A percentile compares a stretch with the other conserved stretches of the same genome.
Evolutionary conservation across 1,139 yeast species (phyloP).

Genomic region (Yamadazyma oceani): DNA sequence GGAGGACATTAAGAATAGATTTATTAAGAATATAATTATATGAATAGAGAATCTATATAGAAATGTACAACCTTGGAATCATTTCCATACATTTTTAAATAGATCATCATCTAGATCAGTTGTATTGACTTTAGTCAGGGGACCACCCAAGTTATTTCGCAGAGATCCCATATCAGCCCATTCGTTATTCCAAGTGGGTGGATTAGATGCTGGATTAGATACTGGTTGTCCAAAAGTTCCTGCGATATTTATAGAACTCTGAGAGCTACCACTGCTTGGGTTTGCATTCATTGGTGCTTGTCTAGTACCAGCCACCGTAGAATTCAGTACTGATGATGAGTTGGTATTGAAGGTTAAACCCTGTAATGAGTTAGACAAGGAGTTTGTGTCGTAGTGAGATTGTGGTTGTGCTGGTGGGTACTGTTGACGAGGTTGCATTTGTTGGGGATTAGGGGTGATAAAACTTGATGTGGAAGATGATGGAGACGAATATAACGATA

Average conservation of each 20-base stretch:
- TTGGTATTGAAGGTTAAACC: constrained; percentile 30
- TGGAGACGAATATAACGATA: constrained; percentile 83
- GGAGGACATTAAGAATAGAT: constrained; percentile 66
- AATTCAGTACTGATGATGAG: constrained; percentile 4
- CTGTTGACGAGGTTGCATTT: constrained; percentile 4
- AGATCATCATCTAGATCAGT: constrained; percentile 41
- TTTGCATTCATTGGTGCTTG: neutral
- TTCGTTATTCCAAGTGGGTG: constrained; percentile 34
- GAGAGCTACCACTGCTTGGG: constrained; percentile 6
- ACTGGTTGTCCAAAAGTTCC: too few species aligned
- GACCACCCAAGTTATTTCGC: constrained; percentile 4
- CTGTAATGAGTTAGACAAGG: constrained; percentile 33
- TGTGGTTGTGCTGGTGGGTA: constrained; percentile 3
- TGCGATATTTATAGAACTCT: constrained; percentile 9
- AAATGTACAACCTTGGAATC: constrained; percentile 4
- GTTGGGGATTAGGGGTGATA: constrained; percentile 23
- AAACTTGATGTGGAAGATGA: constrained; percentile 40
- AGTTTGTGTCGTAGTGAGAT: constrained; percentile 15
- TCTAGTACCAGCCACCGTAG: constrained; percentile 1
- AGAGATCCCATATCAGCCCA: constrained; percentile 30
- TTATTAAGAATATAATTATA: neutral
- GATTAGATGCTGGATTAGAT: constrained; percentile 5
- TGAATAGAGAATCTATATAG: neutral
- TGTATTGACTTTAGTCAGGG: constrained; percentile 4
- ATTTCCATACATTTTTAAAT: constrained; percentile 61